Conservation (phyloP, 2,329 filamentous ascomycete species). For the Cercospora citrullina region DNA sequence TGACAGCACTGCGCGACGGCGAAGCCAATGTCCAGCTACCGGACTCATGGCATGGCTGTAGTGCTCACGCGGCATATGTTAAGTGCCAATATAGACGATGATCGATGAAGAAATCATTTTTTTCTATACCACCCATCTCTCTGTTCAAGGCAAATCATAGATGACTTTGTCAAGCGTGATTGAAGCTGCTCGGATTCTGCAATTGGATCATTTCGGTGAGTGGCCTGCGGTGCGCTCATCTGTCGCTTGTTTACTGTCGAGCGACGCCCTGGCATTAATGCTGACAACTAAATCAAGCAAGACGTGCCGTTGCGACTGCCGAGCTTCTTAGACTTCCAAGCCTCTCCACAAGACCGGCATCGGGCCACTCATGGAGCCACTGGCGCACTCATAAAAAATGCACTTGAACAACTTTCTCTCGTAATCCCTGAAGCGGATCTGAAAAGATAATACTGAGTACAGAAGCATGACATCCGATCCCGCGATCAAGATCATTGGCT, state of each 20-base stretch:
- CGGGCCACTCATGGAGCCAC: background rate
- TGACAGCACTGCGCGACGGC: background rate
- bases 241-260: background rate
- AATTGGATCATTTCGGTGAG: background rate
- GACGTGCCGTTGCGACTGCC: constrained; percentile 5
- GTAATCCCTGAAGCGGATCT: background rate
- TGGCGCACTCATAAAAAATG: background rate
- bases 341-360: constrained; percentile 3
- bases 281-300: background rate
- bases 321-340: constrained; percentile 2
- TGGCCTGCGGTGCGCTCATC: background rate
- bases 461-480: constrained; percentile 14
- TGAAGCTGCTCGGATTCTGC: background rate
- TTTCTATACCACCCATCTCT: background rate
- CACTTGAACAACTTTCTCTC: background rate
- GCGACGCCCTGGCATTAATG: background rate
- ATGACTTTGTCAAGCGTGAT: background rate
- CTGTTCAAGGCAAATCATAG: background rate
- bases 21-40: background rate
- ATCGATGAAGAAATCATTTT: background rate
- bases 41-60: background rate
- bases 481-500: constrained; percentile 50
- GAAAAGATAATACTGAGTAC: background rate
- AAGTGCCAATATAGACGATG: background rate
- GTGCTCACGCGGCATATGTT: background rate